Base-by-base conservation (phyloP, 1,284 basidiomycete species). In the Acaromyces ingoldii region DNA sequence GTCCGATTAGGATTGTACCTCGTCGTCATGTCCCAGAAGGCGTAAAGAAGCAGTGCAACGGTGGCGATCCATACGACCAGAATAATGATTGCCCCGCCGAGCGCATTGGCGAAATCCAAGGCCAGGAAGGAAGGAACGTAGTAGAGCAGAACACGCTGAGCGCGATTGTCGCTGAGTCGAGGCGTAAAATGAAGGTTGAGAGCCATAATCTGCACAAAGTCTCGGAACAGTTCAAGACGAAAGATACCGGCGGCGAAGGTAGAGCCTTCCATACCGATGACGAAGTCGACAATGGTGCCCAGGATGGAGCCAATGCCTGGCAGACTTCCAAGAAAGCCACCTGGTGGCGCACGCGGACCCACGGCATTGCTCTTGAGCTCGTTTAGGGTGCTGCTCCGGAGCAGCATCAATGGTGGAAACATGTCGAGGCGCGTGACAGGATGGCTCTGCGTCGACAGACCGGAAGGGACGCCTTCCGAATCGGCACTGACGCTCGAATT, bases 331-430 rank as follows among this genome's bases (percentile, higher is more conserved):
- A 62, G 53, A 30, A 65, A 51, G n/a, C 66, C 62, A 3, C 64
- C 64, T 4, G 68, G 67, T 15, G 66, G 68, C 31, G 52, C 62
- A 10, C 68, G 39, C 6, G 68, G 66, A 21, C 68, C 68, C 42
- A 69, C 66, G 19, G 68, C 66, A 33, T 71, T 71, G 13, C 64
- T 65, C 42, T 71, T 71, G 62, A 71, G 65, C 54, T 71, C 68
- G 53, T 63, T 58, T 19, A 71, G 55, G 17, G 48, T 30, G 42
- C 53, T 61, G 1, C 59, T 54, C 40, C 58, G 60, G 36, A 71
- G 60, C 6, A 71, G 57, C 67, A 67, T 67, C 34, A 71, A 57
- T 1, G 68, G 68, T 15, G 68, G 67, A 49, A 71, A 69, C 57
- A 65, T 65, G 17, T 65, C 53, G 22, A 45, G 47, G 29, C 62